Evolutionary conservation across 2,329 filamentous ascomycete genomes (phyloP).

Genomic region (Aspergillus transmontanensis): DNA sequence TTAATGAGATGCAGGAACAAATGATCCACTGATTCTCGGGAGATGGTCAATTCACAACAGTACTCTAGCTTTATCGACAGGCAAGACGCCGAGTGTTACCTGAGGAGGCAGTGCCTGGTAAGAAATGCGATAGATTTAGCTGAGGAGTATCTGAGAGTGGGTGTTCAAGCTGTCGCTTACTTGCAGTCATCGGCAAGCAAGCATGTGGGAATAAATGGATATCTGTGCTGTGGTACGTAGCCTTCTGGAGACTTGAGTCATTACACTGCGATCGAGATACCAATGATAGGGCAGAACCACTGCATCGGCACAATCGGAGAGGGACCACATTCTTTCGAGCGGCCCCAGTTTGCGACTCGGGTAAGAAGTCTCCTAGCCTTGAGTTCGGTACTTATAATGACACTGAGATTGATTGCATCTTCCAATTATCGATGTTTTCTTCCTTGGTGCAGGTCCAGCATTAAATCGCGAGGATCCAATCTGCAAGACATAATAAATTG

Average conservation of each 20-base stretch:
- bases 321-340: neutral
- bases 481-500: slow-evolving; percentile 7
- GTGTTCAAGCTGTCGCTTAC: neutral
- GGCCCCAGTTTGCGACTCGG: neutral
- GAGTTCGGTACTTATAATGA: slow-evolving; percentile 1
- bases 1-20: slow-evolving; percentile 20
- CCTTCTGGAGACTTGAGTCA: slow-evolving; percentile 1
- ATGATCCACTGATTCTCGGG: slow-evolving; percentile 10
- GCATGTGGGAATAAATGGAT: neutral
- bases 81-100: neutral
- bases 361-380: slow-evolving; percentile 1
- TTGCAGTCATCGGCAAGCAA: neutral
- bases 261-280: neutral
- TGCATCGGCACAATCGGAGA: neutral
- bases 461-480: neutral
- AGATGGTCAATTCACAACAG: neutral
- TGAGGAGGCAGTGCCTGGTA: neutral
- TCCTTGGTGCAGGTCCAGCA: neutral
- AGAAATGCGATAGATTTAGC: neutral
- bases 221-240: slow-evolving; percentile 1
- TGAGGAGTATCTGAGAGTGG: neutral
- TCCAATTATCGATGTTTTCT: neutral
- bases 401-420: neutral
- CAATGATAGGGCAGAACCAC: slow-evolving; percentile 3
- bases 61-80: neutral